Evolutionary conservation across 371 early-diverging fungal species (phyloP), one percentile per base, ranked within the genome.

Genomic region (Syncephalastrum contaminatum): DNA sequence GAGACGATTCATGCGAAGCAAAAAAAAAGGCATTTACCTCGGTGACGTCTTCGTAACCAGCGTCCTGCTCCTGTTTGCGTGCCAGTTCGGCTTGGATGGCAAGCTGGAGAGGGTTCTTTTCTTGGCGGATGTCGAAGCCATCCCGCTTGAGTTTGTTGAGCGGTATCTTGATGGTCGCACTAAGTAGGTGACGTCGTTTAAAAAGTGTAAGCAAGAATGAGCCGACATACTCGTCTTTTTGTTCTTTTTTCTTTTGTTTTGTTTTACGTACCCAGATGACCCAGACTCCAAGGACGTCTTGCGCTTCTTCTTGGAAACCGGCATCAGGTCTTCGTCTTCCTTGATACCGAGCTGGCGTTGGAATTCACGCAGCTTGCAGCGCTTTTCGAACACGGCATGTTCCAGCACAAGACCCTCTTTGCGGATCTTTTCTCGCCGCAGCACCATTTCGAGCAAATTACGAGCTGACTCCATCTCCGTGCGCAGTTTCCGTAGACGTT

Each of bases 401-500:
- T 94, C 94, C 8, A 88, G 62, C 0, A 80, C 69, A 19, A 94
- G 65, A 12, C 81, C 71, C 58, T 93, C 90, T 51, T 81, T 77
- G 41, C 90, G 80, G 41, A 77, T 68, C 63, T 80, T 80, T 70
- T 96, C 96, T 48, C 95, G 83, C 42, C 85, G 75, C n/a, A 81
- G 62, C 15, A 93, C 91, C 80, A 88, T 81, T 55, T 93, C 93
- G 19, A 94, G 69, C 36, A 98, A 55, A 53, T 76, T 75, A 43
- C 87, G 69, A 1, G 91, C 93, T 51, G 70, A 69, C 48, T 86
- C 81, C 86, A 98, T 73, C 54, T 96, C 93, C 48, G 76, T 69
- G 15, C 91, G 92, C 53, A 98, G 72, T 53, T 85, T 80, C 15
- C 86, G 81, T 21, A 97, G 80, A 50, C 90, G 88, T 53, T 96